phyloP scores from a whole-genome alignment of 257 asterid species.

The Linderniella brevidens region DNA sequence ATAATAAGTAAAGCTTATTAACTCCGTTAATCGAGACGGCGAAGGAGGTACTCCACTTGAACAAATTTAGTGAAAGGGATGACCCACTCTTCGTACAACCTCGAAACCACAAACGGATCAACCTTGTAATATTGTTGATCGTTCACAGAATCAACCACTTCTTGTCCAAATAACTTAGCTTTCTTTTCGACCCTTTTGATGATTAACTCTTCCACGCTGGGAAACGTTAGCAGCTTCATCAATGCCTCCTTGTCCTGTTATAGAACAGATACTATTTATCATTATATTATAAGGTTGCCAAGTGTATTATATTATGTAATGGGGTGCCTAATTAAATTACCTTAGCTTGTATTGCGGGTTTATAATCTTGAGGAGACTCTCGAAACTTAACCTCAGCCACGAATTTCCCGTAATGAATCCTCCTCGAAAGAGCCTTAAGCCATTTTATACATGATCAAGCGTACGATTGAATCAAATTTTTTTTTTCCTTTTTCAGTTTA shows the following conservation, averaged over 20 bases:
- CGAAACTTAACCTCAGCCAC: constrained; percentile 84
- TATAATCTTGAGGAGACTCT: constrained; percentile 43
- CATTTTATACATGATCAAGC: not conserved
- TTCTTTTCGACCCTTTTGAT: constrained; percentile 73
- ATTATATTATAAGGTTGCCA: not conserved
- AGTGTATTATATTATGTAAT: not conserved
- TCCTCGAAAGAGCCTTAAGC: constrained; percentile 57
- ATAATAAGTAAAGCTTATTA: not conserved
- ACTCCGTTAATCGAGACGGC: constrained; percentile 22
- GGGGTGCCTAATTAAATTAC: constrained; percentile 15
- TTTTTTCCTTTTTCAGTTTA: not conserved
- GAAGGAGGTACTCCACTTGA: constrained; percentile 71
- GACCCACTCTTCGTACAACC: constrained; percentile 55
- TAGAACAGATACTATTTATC: not conserved
- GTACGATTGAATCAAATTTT: not conserved
- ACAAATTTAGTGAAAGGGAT: constrained; percentile 76
- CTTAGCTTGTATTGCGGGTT: constrained; percentile 56
- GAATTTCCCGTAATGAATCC: constrained; percentile 79
- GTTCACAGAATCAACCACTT: constrained; percentile 32
- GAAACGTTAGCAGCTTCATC: constrained; percentile 56
- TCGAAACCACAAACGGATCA: constrained; percentile 35
- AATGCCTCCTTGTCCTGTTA: constrained; percentile 59
- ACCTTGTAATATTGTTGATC: constrained; percentile 36
- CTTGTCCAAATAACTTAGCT: constrained; percentile 50
- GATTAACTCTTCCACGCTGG: constrained; percentile 56